phyloP scores from a whole-genome alignment of 148 eudicot species.

The Chenopodium quinoa region DNA sequence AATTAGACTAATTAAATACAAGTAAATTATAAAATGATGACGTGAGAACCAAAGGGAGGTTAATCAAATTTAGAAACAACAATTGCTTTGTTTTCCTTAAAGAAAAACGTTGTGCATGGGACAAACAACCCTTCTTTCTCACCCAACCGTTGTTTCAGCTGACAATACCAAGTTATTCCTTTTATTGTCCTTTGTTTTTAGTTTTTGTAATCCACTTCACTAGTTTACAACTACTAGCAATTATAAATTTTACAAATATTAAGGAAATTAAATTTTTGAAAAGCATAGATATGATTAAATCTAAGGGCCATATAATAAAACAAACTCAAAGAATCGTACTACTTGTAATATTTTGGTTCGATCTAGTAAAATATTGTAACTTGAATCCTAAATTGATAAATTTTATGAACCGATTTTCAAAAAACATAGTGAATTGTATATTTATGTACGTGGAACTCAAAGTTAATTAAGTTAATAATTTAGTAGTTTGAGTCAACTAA shows the following conservation, averaged over 20 bases:
- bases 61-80: background rate
- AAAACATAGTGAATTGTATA: background rate
- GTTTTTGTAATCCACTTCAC: background rate
- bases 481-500: background rate
- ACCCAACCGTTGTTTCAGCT: conserved; percentile 34
- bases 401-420: conserved; percentile 7
- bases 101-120: background rate
- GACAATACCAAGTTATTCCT: conserved; percentile 16
- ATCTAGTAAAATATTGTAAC: conserved; percentile 8
- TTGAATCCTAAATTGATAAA: conserved; percentile 11
- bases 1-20: too few species aligned
- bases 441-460: background rate
- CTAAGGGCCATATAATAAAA: background rate
- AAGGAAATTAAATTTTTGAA: background rate
- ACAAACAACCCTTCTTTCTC: background rate
- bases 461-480: background rate
- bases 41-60: background rate
- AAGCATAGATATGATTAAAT: background rate
- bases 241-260: background rate
- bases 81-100: background rate
- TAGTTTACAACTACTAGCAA: background rate
- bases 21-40: background rate
- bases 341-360: background rate
- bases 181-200: background rate
- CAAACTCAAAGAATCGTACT: background rate